Evolutionary conservation across 331 rosid species (phyloP), one percentile per base, ranked within the genome.

Genomic region (Rhamnella rubrinervis): DNA sequence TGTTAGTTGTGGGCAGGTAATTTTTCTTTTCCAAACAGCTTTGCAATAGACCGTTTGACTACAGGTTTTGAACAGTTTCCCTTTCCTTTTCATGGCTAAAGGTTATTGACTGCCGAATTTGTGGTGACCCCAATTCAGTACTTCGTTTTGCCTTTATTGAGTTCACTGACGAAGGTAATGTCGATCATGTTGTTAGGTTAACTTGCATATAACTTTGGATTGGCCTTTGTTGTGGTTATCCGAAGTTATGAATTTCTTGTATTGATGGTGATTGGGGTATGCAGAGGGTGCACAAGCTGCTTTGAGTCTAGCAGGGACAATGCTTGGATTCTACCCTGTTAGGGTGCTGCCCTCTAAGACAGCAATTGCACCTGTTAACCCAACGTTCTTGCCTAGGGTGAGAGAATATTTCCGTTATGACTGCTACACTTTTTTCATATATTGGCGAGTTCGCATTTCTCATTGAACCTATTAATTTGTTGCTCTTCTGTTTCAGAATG

Each of bases 281-380:
- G 71, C 77, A 80, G 84, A 80, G 35, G 80, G 84, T 44, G 84
- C 84, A 35, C 59, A 67, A 31, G 77, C 68, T 55, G 80, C 80
- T 80, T 75, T 80, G 77, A 75, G 72, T 75, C 70, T 80, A 6
- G 79, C 80, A 1, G 84, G 84, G 62, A 80, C 84, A 46, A 80
- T 80, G 84, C 80, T 80, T 55, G 84, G 84, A 55, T 80, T 75
- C 66, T 80, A 80, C 71, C 84, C 84, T 5, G 84, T 80, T 31
- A 80, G 84, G 68, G 84, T 80, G 56, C 35, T 80, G 51, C 84
- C 84, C 6, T 80, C 84, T 52, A 80, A 80, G 76, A 80, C 84
- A 41, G 84, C 84, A 49, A 80, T 80, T 61, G 84, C 84, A 23
- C 84, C 84, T 21, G 84, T 80, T 80, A 80, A 80, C 68, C 84